phyloP scores from a whole-genome alignment of 441 rosid species.

The Raphanus hybrid region DNA sequence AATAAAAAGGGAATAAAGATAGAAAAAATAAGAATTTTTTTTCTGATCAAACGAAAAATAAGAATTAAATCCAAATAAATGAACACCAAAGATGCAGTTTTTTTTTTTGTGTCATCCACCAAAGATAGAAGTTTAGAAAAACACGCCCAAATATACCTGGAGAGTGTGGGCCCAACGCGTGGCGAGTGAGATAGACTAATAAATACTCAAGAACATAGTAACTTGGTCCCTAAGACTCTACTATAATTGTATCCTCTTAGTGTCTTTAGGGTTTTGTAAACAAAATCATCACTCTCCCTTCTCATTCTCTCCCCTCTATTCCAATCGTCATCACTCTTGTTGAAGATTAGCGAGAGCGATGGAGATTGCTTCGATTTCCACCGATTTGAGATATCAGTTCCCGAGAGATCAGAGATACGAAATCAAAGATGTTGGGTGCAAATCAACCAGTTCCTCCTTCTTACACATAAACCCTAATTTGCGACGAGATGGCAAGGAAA shows the following conservation, averaged over 20 bases:
- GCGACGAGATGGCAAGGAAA: neutral
- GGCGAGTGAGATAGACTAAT: neutral
- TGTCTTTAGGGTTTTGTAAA: neutral
- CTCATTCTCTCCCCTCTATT: neutral
- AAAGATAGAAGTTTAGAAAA: neutral
- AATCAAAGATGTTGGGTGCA: neutral
- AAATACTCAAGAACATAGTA: neutral
- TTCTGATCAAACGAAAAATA: neutral
- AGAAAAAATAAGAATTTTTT: neutral
- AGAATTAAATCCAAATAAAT: neutral
- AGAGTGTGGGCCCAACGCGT: neutral
- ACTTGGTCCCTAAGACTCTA: conserved; percentile 1
- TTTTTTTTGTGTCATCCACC: neutral
- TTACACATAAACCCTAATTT: neutral
- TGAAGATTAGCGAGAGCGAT: neutral
- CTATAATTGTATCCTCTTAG: neutral
- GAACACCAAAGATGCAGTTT: neutral
- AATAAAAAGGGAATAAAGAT: neutral
- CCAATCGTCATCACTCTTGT: neutral
- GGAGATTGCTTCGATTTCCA: neutral
- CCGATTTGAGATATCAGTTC: neutral
- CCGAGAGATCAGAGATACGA: neutral
- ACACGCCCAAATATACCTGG: neutral
- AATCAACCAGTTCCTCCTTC: neutral
- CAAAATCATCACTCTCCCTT: neutral